Percentiles rank a stretch among this genome's conserved stretches.
Conservation (phyloP, 2,329 filamentous ascomycete species). For the Aureobasidium sp. region DNA sequence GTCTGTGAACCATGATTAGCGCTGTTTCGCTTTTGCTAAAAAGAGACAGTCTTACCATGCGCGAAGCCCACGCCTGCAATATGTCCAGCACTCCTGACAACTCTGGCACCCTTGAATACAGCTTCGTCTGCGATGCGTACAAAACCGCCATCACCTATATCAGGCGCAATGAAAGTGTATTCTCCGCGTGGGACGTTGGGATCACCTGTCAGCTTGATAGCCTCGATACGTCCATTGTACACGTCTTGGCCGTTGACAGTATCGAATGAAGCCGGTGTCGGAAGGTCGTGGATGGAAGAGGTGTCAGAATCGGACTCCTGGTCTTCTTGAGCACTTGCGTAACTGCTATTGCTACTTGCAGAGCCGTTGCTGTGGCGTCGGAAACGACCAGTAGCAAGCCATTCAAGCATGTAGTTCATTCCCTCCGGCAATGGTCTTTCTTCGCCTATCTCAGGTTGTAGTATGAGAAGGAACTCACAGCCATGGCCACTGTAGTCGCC, state of each 20-base stretch:
- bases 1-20: conserved; percentile 40
- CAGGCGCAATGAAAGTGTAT: conserved; percentile 69
- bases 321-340: conserved; percentile 10
- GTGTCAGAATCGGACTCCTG: conserved; percentile 4
- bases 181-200: conserved; percentile 83
- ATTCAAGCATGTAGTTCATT: conserved; percentile 23
- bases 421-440: conserved; percentile 31
- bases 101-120: conserved; percentile 63
- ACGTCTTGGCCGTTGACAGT: conserved; percentile 21
- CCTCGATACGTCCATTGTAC: conserved; percentile 63
- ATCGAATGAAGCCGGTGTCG: neutral
- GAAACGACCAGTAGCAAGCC: conserved; percentile 21
- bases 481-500: conserved; percentile 85
- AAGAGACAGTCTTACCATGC: conserved; percentile 50
- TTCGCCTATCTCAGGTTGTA: conserved; percentile 56
- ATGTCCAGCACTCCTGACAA: conserved; percentile 69
- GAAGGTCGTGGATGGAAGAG: neutral
- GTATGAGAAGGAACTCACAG: conserved; percentile 75
- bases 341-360: conserved; percentile 16
- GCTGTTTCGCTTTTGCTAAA: neutral
- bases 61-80: conserved; percentile 65
- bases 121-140: conserved; percentile 56
- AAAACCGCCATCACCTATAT: conserved; percentile 61
- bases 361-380: conserved; percentile 15
- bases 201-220: conserved; percentile 87